Evolutionary conservation across 1,284 basidiomycete species (phyloP).

Genomic region (Kalmanozyma brasiliensis): DNA sequence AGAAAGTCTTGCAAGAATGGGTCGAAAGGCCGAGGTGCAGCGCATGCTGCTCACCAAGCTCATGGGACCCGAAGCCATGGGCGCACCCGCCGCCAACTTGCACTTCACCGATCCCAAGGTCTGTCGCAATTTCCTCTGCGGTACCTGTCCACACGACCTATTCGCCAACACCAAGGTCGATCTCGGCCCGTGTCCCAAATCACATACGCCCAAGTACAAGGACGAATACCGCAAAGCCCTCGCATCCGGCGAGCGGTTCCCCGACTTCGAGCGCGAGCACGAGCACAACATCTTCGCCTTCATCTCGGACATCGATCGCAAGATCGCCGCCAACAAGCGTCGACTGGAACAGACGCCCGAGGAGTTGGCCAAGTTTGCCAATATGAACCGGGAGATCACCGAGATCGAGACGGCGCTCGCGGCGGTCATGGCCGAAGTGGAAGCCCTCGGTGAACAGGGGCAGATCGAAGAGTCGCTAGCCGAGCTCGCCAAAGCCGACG

Average conservation of each 20-base stretch:
- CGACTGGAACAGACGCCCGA: constrained; percentile 98
- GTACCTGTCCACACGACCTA: constrained; percentile 94
- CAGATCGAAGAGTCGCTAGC: constrained; percentile 98
- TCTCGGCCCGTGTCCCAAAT: constrained; percentile 94
- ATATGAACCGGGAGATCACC: constrained; percentile 98
- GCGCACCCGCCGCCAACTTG: constrained; percentile 72
- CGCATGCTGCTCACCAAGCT: constrained; percentile 83
- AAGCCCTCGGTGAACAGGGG: constrained; percentile 93
- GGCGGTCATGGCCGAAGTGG: constrained; percentile 97
- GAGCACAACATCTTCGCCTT: constrained; percentile 94
- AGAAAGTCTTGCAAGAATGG: constrained; percentile 45
- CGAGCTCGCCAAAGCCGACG: constrained; percentile 96
- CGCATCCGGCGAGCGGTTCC: constrained; percentile 72
- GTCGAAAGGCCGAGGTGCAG: constrained; percentile 78
- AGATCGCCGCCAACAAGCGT: constrained; percentile 91
- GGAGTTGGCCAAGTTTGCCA: constrained; percentile 98
- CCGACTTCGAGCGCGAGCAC: constrained; percentile 72
- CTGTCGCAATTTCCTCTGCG: constrained; percentile 98
- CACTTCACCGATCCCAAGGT: constrained; percentile 98
- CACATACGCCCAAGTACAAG: constrained; percentile 92
- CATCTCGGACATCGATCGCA: constrained; percentile 96
- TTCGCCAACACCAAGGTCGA: constrained; percentile 99
- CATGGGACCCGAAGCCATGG: constrained; percentile 68
- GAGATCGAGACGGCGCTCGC: constrained; percentile 99
- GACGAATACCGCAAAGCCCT: constrained; percentile 86